Percentiles rank a stretch among this genome's conserved stretches.
phyloP scores from a whole-genome alignment of 169 alveolate species.

The Plasmodium blacklocki region DNA sequence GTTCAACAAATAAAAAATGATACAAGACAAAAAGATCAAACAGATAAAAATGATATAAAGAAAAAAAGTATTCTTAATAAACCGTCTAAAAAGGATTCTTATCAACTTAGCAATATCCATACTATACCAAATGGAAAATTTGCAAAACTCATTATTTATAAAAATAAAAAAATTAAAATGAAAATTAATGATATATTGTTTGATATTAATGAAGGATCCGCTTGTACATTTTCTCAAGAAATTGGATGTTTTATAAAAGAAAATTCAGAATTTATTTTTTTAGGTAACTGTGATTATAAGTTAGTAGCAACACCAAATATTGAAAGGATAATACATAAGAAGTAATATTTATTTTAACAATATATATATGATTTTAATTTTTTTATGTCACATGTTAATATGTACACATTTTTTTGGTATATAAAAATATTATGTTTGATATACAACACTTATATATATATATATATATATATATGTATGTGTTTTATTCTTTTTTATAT shows the following conservation, averaged over 20 bases:
- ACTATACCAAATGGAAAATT: slow-evolving; percentile 73
- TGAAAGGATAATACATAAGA: slow-evolving; percentile 62
- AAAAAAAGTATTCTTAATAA: not conserved
- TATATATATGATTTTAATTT: not conserved
- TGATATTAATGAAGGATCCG: slow-evolving; percentile 76
- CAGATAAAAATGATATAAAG: slow-evolving; percentile 8
- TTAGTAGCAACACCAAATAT: slow-evolving; percentile 75
- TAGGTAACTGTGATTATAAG: slow-evolving; percentile 73
- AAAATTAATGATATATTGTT: slow-evolving; percentile 65
- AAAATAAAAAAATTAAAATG: slow-evolving; percentile 76
- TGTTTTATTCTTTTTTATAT: too few relatives aligned
- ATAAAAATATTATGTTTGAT: not conserved
- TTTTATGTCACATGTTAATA: not conserved
- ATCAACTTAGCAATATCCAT: slow-evolving; percentile 55
- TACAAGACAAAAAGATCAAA: slow-evolving; percentile 1
- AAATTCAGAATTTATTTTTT: slow-evolving; percentile 75
- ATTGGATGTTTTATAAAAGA: slow-evolving; percentile 74
- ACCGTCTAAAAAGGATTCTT: slow-evolving; percentile 2
- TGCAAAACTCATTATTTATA: slow-evolving; percentile 72
- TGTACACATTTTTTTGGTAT: not conserved
- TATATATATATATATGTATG: not conserved
- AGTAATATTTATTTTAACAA: not conserved
- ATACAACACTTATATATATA: not conserved
- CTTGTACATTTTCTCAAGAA: slow-evolving; percentile 77
- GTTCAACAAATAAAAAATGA: not conserved